phyloP scores from a whole-genome alignment of 2,329 filamentous ascomycete genomes.

The Botrytis paeoniae region DNA sequence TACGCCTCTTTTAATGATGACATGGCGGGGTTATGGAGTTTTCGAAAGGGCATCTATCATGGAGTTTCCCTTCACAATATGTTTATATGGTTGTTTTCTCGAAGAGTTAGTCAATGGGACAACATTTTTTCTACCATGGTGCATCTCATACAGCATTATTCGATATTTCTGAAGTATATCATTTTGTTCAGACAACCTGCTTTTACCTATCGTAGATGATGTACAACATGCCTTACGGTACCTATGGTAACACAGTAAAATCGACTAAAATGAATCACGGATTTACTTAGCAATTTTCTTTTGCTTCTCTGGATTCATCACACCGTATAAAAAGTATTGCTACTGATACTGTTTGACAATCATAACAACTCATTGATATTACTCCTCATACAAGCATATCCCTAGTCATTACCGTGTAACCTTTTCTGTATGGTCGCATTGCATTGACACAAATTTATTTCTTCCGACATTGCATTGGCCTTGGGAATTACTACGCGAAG shows the following conservation, averaged over 20 bases:
- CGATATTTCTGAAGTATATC: not conserved
- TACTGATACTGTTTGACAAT: not conserved
- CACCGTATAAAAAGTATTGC: not conserved
- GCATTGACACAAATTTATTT: constrained; percentile 24
- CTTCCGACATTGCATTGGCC: constrained; percentile 12
- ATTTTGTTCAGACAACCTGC: not conserved
- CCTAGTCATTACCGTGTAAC: constrained; percentile 4
- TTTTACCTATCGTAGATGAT: not conserved
- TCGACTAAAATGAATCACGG: not conserved
- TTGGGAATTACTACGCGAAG: constrained; percentile 27
- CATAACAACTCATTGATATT: not conserved
- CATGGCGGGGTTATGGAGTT: constrained; percentile 15
- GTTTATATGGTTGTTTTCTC: not conserved
- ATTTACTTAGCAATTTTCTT: not conserved
- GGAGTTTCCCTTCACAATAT: constrained; percentile 8
- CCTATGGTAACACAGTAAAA: not conserved
- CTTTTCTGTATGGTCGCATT: constrained; percentile 19
- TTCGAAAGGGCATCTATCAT: constrained; percentile 10
- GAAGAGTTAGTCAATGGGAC: constrained; percentile 4
- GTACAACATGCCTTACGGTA: not conserved
- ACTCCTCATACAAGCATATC: constrained; percentile 21
- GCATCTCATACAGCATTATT: not conserved
- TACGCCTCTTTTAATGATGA: constrained; percentile 11
- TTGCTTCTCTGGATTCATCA: not conserved
- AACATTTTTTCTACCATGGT: not conserved